Base-by-base conservation (phyloP, 2,329 filamentous ascomycete species). In the Akanthomyces lecanii region DNA sequence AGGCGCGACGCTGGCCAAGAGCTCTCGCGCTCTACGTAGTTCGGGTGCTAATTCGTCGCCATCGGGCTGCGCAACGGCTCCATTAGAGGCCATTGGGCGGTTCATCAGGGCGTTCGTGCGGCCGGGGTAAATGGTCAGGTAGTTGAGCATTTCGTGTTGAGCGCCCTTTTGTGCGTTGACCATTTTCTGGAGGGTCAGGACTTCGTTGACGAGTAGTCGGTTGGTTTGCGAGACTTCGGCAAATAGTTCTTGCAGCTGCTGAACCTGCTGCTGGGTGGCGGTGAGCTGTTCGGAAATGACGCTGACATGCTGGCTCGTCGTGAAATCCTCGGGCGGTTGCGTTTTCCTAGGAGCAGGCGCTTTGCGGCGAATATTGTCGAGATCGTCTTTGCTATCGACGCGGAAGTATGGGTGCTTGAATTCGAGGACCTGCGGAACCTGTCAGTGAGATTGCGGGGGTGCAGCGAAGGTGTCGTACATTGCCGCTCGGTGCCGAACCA, bases 391-490 rank as follows among this genome's bases (percentile, higher is more conserved):
- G 77, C 94, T 96, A 76, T 97, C 94, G 67, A 90, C 89, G 70
- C 92, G 90, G 79, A 99, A 99, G 71, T 97, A 92, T 14, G 94
- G 94, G 72, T 99, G 95, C 74, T 95, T 96, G 74, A 99, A 99
- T 73, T 99, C 95, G 23, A 77, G 72, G 11, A 76, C 72, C 75
- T 77, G 45, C 16, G 5, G 12, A 30, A 25, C 12, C 6, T 36
- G 40, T 48, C 30, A 55, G 51, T 21, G 14, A 44, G 54, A 33
- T n/a, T 36, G 28, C 30, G 57, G 91, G 91, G 96, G 14, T 89
- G 87, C 16, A 11, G 21, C 23, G 36, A 47, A n/a, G 47, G 16
- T 18, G 14, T 40, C 73, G 67, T 70, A 77, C 75, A 63, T 77
- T 77, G 61, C 75, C 75, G 42, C 71, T 74, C 11, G 75, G 70